Evolutionary conservation across 441 rosid genomes (phyloP).

Genomic region (Erysimum cheiri): DNA sequence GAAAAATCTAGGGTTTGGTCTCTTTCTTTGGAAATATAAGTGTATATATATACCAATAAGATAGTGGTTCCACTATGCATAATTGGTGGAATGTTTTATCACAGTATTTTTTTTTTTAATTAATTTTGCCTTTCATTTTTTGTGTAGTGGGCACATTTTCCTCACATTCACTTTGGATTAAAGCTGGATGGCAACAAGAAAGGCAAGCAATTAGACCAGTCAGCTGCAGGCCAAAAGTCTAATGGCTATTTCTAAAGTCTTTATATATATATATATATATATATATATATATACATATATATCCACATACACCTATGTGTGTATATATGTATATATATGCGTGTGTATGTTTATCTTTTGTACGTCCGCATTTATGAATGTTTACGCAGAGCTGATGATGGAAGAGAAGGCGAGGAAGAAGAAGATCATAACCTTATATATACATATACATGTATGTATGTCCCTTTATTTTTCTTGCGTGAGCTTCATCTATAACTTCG

Average conservation of each 20-base stretch:
- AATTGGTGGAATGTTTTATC: conserved; percentile 41
- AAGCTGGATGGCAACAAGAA: conserved; percentile 86
- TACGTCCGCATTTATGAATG: conserved; percentile 32
- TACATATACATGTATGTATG: conserved; percentile 29
- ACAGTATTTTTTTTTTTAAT: background rate
- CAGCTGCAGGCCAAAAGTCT: conserved; percentile 64
- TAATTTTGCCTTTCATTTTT: background rate
- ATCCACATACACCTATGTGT: background rate
- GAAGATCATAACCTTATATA: conserved; percentile 37
- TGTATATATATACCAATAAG: conserved; percentile 33
- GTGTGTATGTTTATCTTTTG: conserved; percentile 32
- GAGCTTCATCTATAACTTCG: conserved; percentile 37
- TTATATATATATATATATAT: background rate
- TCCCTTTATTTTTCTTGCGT: conserved; percentile 28
- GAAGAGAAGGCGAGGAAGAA: conserved; percentile 36
- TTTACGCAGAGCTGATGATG: conserved; percentile 35
- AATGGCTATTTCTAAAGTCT: conserved; percentile 67
- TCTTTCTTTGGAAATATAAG: conserved; percentile 12
- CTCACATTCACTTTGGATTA: conserved; percentile 91
- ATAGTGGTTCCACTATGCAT: conserved; percentile 43
- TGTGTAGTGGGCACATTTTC: conserved; percentile 99
- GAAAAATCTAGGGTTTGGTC: conserved; percentile 35
- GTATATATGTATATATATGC: background rate
- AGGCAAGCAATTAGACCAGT: conserved; percentile 63
- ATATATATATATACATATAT: too few relatives aligned